Conservation (phyloP, 306 rosid species). For the Rosa persica region DNA sequence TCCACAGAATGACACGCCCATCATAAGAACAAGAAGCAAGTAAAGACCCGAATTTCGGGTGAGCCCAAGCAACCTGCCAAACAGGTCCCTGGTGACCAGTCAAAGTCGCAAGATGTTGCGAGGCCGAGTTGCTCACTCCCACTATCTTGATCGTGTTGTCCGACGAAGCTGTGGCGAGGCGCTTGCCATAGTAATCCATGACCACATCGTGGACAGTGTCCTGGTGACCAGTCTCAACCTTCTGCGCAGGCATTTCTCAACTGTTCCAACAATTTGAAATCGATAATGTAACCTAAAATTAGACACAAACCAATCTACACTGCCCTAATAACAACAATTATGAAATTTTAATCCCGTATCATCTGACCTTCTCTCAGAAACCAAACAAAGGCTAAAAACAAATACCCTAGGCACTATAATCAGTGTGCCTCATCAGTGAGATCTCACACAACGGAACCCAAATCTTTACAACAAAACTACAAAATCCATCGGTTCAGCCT, state of each 20-base stretch:
- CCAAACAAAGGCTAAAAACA: not conserved
- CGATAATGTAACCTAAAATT: not conserved
- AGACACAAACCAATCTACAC: not conserved
- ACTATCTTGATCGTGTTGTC: conserved; percentile 82
- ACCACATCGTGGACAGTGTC: conserved; percentile 74
- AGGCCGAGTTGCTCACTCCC: conserved; percentile 68
- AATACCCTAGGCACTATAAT: not conserved
- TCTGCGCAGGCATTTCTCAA: conserved; percentile 60
- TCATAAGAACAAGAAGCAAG: conserved; percentile 79
- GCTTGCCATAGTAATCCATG: conserved; percentile 84
- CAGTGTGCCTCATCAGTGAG: not conserved
- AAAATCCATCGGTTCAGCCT: not conserved
- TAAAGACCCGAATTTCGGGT: conserved; percentile 75
- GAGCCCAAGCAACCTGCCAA: conserved; percentile 86
- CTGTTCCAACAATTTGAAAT: not conserved
- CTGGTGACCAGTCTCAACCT: conserved; percentile 83
- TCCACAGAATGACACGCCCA: conserved; percentile 74
- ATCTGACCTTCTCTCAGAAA: too few species aligned
- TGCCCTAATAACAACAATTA: not conserved
- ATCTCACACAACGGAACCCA: not conserved
- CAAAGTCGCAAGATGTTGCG: conserved; percentile 75
- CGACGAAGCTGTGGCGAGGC: conserved; percentile 79
- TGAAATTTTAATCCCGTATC: not conserved
- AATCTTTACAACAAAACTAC: not conserved
- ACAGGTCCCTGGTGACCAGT: conserved; percentile 85